Evolutionary conservation across 2,329 filamentous ascomycete species (phyloP), one percentile per base, ranked within the genome.

Genomic region (Pestalotiopsis sp.): DNA sequence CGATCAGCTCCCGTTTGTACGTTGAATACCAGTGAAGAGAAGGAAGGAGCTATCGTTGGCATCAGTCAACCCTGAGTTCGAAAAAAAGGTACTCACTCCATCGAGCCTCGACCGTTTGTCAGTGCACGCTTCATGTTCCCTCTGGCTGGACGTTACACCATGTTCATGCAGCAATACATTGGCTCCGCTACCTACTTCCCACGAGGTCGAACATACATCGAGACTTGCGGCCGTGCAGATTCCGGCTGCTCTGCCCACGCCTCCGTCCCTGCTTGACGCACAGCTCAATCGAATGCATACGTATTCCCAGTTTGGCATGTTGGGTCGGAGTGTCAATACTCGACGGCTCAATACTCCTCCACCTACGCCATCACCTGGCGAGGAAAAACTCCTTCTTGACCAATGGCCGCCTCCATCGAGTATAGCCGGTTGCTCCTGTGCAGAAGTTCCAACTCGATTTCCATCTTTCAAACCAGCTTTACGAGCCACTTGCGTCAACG

Each of bases 231-330:
- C 39, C 17, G 20, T 20, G 20, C 62, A 39, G 39, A n/a, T 12
- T 64, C 62, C 39, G 23, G 39, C 36, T 52, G 49, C 39, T 23
- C 27, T 49, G 62, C 25, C 12, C 39, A 64, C 27, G 31, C 59
- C 59, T 57, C 13, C 45, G 23, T 57, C 63, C 25, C 25, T 57
- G 27, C 17, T 31, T 23, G 13, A 49, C 17, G 49, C n/a, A 66
- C 63, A 66, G 63, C 63, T 66, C 63, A 66, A 66, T 66, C 63
- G 63, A 66, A 49, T 56, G 63, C 31, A 58, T 57, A 57, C 11
- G n/a, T 63, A 38, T 23, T 36, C 23, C 59, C 9, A 27, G 41
- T 49, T 27, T 49, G 62, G 36, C 20, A 49, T 45, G n/a, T 52
- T 20, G 27, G 23, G 39, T 45, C 27, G 62, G 39, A 13, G 45